Conservation (phyloP, 345 rosid genomes). For the Syzygium grande region DNA sequence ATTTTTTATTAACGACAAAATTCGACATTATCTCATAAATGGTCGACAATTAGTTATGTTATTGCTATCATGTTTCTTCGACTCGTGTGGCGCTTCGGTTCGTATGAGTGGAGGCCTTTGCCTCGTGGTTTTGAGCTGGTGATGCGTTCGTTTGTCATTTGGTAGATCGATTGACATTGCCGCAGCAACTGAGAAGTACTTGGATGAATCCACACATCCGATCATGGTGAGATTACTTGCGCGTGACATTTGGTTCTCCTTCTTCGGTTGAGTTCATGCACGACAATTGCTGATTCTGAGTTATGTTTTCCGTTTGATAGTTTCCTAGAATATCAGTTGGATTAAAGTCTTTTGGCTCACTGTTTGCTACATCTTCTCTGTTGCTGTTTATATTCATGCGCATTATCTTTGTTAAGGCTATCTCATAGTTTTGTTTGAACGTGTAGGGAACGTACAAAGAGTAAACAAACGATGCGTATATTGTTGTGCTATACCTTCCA, state of each 20-base stretch:
- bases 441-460: neutral
- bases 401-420: neutral
- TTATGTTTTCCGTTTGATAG: neutral
- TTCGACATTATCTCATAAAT: too few species aligned
- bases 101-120: neutral
- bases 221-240: constrained; percentile 28
- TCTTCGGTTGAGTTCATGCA: neutral
- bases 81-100: neutral
- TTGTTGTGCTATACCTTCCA: neutral
- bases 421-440: neutral
- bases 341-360: neutral
- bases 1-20: too few species aligned
- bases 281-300: neutral
- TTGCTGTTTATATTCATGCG: neutral
- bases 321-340: neutral
- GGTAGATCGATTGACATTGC: constrained; percentile 72
- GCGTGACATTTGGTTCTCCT: neutral
- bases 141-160: neutral
- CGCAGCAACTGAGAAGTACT: constrained; percentile 44
- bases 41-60: neutral
- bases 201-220: constrained; percentile 55
- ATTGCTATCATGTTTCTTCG: neutral
- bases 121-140: neutral
- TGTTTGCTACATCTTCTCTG: neutral
- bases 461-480: neutral